Evolutionary conservation across 2,329 filamentous ascomycete genomes (phyloP), one percentile per base, ranked within the genome.

Genomic region (Thielaviopsis euricoi): DNA sequence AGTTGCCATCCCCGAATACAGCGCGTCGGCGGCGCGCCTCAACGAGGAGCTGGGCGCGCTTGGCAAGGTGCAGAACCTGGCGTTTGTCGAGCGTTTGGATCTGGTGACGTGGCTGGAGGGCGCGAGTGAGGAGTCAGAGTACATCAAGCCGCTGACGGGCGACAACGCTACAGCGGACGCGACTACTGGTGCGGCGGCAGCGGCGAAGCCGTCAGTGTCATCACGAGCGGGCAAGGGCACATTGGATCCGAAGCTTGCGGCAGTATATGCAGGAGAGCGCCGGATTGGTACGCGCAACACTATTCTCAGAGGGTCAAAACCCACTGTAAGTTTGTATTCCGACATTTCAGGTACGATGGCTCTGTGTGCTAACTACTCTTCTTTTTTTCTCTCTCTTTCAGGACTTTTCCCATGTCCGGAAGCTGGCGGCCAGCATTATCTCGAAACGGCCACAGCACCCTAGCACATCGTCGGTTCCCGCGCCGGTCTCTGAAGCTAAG

Each of bases 401-500:
- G 88, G 93, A 98, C 72, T 97, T 97, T 71, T 91, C 89, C 17
- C 85, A 90, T 65, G 86, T 96, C 62, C 87, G 90, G 66, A 96
- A 95, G 73, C 80, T 87, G 63, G 88, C 89, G 40, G 79, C 83
- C 55, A 75, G 82, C 15, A 91, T 95, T 72, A 84, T 93, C 65
- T 80, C 77, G 56, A 77, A 79, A 68, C 81, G 82, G 67, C 69
- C 76, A 29, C 66, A 72, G 62, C 67, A 75, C 63, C 64, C 69
- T 51, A 64, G 46, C 19, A 61, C 70, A 25, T 60, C 58, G n/a
- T 60, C 58, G 6, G 58, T 60, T n/a, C 21, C 19, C 70, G 65
- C 61, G 66, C 73, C 29, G 65, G 71, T 50, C 68, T 68, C 59
- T 76, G 73, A 63, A 69, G 74, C 9, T 64, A 80, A 76, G 68